These are phyloP conservation scores for Puccinia hordei DNA, from an alignment of 1,284 basidiomycete genomes.

Conservation along the genomic window DNA sequence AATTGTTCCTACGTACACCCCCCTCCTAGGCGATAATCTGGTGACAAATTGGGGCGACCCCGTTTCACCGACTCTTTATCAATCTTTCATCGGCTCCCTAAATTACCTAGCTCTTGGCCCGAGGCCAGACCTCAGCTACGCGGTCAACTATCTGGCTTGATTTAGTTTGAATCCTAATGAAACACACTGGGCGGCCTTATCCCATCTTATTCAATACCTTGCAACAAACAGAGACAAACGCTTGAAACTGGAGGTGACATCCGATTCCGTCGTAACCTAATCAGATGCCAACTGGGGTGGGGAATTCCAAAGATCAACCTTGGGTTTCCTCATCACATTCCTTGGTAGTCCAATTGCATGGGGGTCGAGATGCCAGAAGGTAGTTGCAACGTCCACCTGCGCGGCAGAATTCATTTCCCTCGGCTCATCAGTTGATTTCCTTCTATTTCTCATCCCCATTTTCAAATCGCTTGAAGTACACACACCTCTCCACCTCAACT, in stretches of 20 bases:
- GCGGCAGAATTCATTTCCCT: no score
- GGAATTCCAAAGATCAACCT: no score
- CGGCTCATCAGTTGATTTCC: no score
- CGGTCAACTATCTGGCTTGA: background rate
- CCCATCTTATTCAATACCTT: background rate
- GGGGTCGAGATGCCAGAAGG: background rate
- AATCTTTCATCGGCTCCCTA: no score
- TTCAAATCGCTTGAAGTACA: no score
- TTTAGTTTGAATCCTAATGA: background rate
- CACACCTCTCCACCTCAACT: background rate
- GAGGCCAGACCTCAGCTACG: no score
- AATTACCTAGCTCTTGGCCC: no score
- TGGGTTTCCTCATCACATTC: no score
- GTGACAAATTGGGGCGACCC: background rate
- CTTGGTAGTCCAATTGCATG: background rate
- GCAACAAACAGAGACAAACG: background rate
- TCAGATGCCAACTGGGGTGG: conserved; percentile 1
- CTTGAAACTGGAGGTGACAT: background rate
- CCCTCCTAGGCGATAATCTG: background rate
- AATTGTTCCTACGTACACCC: no score
- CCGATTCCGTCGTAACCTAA: background rate
- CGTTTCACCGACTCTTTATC: no score
- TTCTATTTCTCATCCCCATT: no score
- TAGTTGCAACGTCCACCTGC: no score
- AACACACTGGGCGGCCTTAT: background rate